phyloP scores from a whole-genome alignment of 164 flowering plant species.

The Protea cynaroides region DNA sequence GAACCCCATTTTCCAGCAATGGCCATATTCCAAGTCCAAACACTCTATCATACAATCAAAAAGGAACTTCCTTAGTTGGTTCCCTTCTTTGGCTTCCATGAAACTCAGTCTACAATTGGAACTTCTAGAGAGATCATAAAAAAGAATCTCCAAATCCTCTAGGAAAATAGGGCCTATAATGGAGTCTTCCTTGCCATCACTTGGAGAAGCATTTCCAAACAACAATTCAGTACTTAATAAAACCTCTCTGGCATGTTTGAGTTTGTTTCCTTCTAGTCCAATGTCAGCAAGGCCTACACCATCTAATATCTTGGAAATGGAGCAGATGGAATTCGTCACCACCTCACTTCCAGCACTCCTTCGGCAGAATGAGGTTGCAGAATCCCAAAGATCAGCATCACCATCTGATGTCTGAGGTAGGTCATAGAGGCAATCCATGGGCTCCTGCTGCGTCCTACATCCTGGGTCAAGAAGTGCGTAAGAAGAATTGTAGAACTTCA shows the following conservation, averaged over 20 bases:
- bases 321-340: slow-evolving; percentile 20
- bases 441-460: slow-evolving; percentile 23
- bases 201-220: slow-evolving; percentile 26
- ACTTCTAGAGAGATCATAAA: slow-evolving; percentile 24
- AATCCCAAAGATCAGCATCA: slow-evolving; percentile 45
- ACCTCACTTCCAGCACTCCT: slow-evolving; percentile 12
- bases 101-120: slow-evolving; percentile 17
- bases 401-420: slow-evolving; percentile 13
- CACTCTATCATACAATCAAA: slow-evolving; percentile 59
- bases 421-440: slow-evolving; percentile 23
- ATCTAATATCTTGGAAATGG: slow-evolving; percentile 23
- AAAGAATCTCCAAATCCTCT: slow-evolving; percentile 44
- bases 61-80: slow-evolving; percentile 42
- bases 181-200: slow-evolving; percentile 14
- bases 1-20: slow-evolving; percentile 30
- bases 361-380: slow-evolving; percentile 33
- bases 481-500: neutral
- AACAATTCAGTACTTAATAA: slow-evolving; percentile 49
- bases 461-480: slow-evolving; percentile 29
- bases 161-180: slow-evolving; percentile 32
- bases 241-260: slow-evolving; percentile 37
- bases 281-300: slow-evolving; percentile 20
- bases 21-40: slow-evolving; percentile 40
- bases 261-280: slow-evolving; percentile 34
- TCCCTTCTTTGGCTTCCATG: slow-evolving; percentile 27